These are phyloP conservation scores for Coemansia sp. DNA, from an alignment of 192 early-diverging fungal species.

Conservation along the genomic window DNA sequence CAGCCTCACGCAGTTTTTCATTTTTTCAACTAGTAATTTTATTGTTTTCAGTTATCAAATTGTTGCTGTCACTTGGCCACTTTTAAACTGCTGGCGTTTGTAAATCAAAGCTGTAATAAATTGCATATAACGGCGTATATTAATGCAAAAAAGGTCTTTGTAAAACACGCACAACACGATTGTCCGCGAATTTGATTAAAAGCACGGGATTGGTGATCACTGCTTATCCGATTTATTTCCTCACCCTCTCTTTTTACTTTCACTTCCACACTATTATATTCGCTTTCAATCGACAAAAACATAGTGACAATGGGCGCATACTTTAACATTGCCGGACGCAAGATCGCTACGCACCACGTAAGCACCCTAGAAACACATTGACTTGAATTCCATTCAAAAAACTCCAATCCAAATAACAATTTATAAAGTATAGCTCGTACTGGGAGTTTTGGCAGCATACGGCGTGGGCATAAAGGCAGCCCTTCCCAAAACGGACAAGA, in stretches of 20 bases:
- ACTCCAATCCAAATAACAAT: background rate
- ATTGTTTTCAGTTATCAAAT: too few species aligned
- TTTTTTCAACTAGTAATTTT: background rate
- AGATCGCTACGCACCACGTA: slow-evolving; percentile 51
- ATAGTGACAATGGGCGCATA: slow-evolving; percentile 35
- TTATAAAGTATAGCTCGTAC: slow-evolving; percentile 38
- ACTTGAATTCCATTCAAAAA: background rate
- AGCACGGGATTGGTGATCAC: background rate
- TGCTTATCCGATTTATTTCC: background rate
- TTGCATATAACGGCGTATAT: too few species aligned
- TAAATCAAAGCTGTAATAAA: too few species aligned
- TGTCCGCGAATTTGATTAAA: background rate
- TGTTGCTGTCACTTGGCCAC: too few species aligned
- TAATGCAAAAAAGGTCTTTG: too few species aligned
- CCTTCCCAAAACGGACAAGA: slow-evolving; percentile 49
- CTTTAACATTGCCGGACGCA: slow-evolving; percentile 54
- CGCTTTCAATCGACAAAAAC: background rate
- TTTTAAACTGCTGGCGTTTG: too few species aligned
- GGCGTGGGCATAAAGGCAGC: slow-evolving; percentile 39
- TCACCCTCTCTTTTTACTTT: background rate
- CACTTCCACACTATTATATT: background rate
- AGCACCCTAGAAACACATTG: slow-evolving; percentile 12
- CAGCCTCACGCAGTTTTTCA: background rate
- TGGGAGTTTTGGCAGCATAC: slow-evolving; percentile 45
- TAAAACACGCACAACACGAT: too few species aligned